Evolutionary conservation across 1,139 yeast species (phyloP), one percentile per base, ranked within the genome.

Genomic region (Suhomyces terraborum): DNA sequence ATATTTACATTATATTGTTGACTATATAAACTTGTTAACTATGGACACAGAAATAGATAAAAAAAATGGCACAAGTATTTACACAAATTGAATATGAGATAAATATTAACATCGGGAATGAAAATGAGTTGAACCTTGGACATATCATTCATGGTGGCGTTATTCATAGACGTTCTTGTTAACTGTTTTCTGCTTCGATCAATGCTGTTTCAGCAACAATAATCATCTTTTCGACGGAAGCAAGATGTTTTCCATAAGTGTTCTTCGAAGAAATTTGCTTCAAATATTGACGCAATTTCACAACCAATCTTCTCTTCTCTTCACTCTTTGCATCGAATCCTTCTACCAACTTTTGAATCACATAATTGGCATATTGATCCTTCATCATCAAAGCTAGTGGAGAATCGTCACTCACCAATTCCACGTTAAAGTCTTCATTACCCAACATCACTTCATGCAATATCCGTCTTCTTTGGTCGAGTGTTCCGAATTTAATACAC

Each of bases 311-410:
- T 38, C 67, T 74, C 66, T 82, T 83, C 49, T 88, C 88, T 25
- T 74, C 75, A 39, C 86, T 84, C 46, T 75, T 77, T 7, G 94
- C 79, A 52, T 69, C 75, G 49, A 73, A 72, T 3, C 87, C 86
- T 52, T 88, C 96, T 28, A 93, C 89, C 54, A 94, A 75, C 61
- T 93, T 93, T 64, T 93, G 98, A 43, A 93, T 88, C 34, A 93
- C 99, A 60, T 93, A 93, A 63, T 93, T 93, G 16, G 98, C 98
- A 66, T 85, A 94, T 61, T 93, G 98, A 63, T 93, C 98, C 61
- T 88, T 88, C 89, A 94, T 91, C 98, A 93, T 89, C 43, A 83
- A 64, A 12, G 87, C 86, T 51, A 85, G 69, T 10, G 88, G 79
- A 1, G 86, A 76, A 39, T 75, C 77, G 45, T 73, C 79, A 7